phyloP scores from a whole-genome alignment of 345 rosid genomes.

The Eucalyptus melliodora region DNA sequence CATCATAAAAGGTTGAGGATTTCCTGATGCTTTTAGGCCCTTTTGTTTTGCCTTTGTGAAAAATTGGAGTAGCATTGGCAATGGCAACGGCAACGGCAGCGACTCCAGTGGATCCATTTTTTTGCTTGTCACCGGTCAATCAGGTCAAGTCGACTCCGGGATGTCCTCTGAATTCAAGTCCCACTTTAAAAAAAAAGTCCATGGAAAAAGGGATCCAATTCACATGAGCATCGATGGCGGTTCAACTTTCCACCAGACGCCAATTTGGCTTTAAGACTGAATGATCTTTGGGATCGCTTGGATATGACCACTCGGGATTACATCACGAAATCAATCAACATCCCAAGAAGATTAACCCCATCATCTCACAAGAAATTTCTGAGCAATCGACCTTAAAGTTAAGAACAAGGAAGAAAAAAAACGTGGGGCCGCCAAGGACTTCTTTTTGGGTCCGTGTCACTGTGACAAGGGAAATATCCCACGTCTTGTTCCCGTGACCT shows the following conservation, averaged over 20 bases:
- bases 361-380: background rate
- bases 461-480: rapidly evolving
- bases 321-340: background rate
- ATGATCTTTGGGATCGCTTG: background rate
- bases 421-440: background rate
- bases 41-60: background rate
- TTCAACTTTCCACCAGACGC: background rate
- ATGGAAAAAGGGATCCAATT: background rate
- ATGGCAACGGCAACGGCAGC: background rate
- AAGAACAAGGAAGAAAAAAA: no score
- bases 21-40: background rate
- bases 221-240: background rate
- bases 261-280: background rate
- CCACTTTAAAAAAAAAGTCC: background rate
- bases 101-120: rapidly evolving
- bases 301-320: background rate
- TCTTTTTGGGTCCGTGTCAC: rapidly evolving
- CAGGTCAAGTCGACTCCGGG: background rate
- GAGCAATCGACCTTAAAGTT: background rate
- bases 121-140: background rate
- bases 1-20: background rate
- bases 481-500: background rate
- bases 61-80: background rate
- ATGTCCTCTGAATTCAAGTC: background rate
- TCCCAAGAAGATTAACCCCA: background rate